Base-by-base conservation (phyloP, 371 early-diverging fungal species). In the Dentiscutata heterogama region DNA sequence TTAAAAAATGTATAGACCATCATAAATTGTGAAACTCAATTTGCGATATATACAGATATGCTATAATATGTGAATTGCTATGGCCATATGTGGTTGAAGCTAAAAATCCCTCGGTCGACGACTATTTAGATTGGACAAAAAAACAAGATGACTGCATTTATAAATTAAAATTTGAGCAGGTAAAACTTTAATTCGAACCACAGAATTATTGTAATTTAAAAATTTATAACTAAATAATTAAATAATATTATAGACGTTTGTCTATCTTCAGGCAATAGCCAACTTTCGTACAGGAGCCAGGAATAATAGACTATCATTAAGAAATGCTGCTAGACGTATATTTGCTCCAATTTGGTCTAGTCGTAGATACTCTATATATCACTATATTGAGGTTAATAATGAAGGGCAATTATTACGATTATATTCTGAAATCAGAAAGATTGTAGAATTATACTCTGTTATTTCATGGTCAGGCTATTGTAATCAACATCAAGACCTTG, bases 261-360 rank as follows among this genome's bases (percentile, higher is more conserved):
- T 75, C 16, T 75, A 75, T 56, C 50, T 76, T 29, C 39, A 76
- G 50, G 76, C 61, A 29, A 76, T 76, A 46, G 50, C 60, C 56
- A 76, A 76, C 60, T 76, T 76, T 76, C 61, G 35, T 76, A 76
- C 5, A 29, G 35, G 39, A 54, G 60, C 60, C 35, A n/a, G 60
- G 22, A 46, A 27, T 58, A 76, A 76, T 25, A 25, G 31, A 42
- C 60, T 13, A 56, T 76, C 20, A 58, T 60, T 76, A 61, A 76
- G 60, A 61, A 10, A 27, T 58, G 61, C 60, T 22, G 39, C 60
- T 58, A 58, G 76, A 76, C 4, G 39, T 13, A 58, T 61, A n/a
- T 76, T 76, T 60, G 76, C 76, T 14, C 61, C 53, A 35, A 76
- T 76, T 76, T 76, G 76, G 76, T 76, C 76, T 60, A 61, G 29